Evolutionary conservation across 345 rosid genomes (phyloP).

Genomic region (Aegle marmelos): DNA sequence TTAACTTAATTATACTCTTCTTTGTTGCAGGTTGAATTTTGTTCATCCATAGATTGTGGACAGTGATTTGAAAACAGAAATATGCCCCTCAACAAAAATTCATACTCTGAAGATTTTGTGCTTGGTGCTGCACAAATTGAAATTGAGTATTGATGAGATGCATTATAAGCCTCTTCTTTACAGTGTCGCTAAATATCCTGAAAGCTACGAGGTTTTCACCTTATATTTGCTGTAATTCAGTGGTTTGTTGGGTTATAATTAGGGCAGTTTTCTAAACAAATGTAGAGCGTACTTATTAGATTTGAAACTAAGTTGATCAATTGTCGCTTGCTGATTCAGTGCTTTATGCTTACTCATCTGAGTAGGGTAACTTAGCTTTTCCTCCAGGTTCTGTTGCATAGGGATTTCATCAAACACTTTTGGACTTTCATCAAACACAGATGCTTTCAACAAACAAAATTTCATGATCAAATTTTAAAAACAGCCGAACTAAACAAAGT

Average conservation of each 20-base stretch:
- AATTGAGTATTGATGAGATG: neutral
- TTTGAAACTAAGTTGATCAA: too few species aligned
- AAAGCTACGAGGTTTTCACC: too few species aligned
- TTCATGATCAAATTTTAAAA: neutral
- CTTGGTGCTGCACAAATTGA: neutral
- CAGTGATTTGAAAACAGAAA: too few species aligned
- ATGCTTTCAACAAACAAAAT: neutral
- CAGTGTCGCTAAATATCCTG: too few species aligned
- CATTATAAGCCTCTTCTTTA: too few species aligned
- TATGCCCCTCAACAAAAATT: neutral
- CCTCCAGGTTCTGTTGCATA: neutral
- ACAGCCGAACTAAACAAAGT: neutral
- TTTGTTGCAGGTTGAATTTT: too few species aligned
- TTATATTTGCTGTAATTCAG: too few species aligned
- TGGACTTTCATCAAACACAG: neutral
- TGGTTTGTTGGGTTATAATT: too few species aligned
- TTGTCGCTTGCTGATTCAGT: neutral
- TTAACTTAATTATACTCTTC: neutral
- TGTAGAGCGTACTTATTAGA: too few species aligned
- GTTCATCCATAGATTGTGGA: too few species aligned
- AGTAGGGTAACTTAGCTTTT: neutral
- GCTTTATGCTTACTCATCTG: neutral
- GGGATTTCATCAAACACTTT: neutral
- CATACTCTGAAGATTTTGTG: neutral
- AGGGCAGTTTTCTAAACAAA: too few species aligned